phyloP scores from a whole-genome alignment of 805 yeast genomes.

The Candida sphagnicola region DNA sequence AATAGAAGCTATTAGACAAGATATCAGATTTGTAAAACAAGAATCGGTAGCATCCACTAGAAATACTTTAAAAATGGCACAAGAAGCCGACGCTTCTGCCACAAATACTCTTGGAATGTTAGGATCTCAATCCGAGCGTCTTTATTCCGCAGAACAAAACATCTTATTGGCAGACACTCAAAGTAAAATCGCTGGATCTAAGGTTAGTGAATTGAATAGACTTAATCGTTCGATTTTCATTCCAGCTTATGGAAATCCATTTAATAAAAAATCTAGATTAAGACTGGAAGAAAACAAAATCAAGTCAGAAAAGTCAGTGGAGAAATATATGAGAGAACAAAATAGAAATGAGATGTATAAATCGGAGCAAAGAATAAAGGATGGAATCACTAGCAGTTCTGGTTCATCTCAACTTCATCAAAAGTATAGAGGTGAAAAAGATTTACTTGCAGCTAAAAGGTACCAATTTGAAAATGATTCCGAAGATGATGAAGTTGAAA shows the following conservation, averaged over 20 bases:
- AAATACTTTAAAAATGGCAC: conserved; percentile 62
- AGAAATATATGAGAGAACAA: conserved; percentile 57
- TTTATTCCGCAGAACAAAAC: conserved; percentile 75
- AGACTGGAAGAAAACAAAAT: conserved; percentile 70
- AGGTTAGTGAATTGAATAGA: conserved; percentile 73
- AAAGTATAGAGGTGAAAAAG: conserved; percentile 50
- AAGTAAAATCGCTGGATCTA: conserved; percentile 75
- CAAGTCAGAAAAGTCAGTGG: conserved; percentile 57
- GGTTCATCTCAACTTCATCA: conserved; percentile 32
- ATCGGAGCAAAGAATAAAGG: conserved; percentile 65
- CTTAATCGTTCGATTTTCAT: conserved; percentile 79
- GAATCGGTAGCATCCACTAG: conserved; percentile 83
- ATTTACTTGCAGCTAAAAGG: conserved; percentile 55
- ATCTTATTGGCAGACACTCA: conserved; percentile 77
- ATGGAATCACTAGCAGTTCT: conserved; percentile 48
- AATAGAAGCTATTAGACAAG: conserved; percentile 79
- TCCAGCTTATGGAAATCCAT: conserved; percentile 76
- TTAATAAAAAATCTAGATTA: conserved; percentile 73
- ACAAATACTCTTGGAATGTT: conserved; percentile 82
- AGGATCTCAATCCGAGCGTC: conserved; percentile 88
- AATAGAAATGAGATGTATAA: conserved; percentile 56
- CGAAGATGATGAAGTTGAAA: conserved; percentile 91
- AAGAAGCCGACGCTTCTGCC: conserved; percentile 44
- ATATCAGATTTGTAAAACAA: conserved; percentile 78
- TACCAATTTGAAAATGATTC: conserved; percentile 86